phyloP scores from a whole-genome alignment of 2,329 filamentous ascomycete species.

The Penicillium sp. region DNA sequence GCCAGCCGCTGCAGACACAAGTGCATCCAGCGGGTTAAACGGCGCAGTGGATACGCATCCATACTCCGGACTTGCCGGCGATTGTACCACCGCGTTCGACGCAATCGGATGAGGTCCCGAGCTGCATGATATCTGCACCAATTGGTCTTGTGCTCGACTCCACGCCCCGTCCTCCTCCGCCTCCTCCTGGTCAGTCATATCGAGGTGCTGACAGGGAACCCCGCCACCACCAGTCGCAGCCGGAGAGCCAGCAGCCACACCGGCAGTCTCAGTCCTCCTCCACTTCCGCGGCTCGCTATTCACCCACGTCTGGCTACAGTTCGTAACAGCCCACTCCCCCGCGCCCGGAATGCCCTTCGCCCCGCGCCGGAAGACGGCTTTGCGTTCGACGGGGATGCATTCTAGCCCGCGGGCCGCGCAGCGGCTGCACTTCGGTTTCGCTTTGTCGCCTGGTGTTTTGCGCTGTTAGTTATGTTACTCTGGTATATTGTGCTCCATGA shows the following conservation, averaged over 20 bases:
- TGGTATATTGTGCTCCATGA: too few species aligned
- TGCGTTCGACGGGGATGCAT: neutral
- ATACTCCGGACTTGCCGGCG: too few species aligned
- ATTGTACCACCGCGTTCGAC: too few species aligned
- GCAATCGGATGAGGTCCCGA: too few species aligned
- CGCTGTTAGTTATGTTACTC: neutral
- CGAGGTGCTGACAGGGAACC: too few species aligned
- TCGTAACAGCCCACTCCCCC: neutral
- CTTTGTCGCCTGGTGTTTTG: neutral
- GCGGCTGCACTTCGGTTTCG: neutral
- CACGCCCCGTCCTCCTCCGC: too few species aligned
- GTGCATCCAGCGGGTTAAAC: neutral
- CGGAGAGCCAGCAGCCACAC: neutral
- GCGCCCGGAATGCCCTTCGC: neutral
- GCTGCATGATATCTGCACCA: too few species aligned
- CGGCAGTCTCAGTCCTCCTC: neutral
- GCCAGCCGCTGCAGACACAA: neutral
- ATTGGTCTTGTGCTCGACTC: too few species aligned
- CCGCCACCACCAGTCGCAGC: too few species aligned
- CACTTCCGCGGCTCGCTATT: slow-evolving; percentile 27
- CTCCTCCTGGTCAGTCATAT: too few species aligned
- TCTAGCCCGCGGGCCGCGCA: neutral
- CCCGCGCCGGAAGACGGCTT: neutral
- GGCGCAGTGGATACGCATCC: too few species aligned
- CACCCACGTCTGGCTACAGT: slow-evolving; percentile 27